A percentile compares a stretch with the other conserved stretches of the same genome.
Evolutionary conservation across 2,329 filamentous ascomycete genomes (phyloP).

Genomic region (Aspergillus felis): DNA sequence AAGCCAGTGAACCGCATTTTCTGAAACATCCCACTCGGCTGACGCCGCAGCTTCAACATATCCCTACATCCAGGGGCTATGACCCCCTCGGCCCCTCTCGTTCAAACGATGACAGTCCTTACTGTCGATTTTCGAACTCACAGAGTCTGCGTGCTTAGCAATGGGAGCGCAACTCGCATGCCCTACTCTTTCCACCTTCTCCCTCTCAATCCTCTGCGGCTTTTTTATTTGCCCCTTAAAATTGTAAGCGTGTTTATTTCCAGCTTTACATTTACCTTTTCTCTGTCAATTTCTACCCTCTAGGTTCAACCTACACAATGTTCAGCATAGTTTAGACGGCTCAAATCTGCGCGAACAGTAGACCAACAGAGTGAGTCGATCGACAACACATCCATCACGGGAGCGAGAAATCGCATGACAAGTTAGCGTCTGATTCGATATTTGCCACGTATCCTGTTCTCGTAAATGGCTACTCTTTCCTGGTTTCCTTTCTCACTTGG

Average conservation of each 20-base stretch:
- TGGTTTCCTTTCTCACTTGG: neutral
- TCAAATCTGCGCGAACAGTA: neutral
- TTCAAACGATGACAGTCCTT: conserved; percentile 18
- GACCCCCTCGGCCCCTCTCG: conserved; percentile 29
- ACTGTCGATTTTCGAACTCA: conserved; percentile 31
- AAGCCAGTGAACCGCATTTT: conserved; percentile 23
- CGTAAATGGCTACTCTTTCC: neutral
- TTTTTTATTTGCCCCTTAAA: conserved; percentile 11
- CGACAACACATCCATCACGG: conserved; percentile 10
- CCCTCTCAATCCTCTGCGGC: conserved; percentile 18
- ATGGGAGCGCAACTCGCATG: neutral
- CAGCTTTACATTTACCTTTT: neutral
- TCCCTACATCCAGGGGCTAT: conserved; percentile 25
- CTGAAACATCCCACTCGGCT: conserved; percentile 23
- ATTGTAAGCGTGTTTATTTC: neutral
- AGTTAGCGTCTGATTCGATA: neutral
- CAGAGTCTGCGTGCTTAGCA: conserved; percentile 34
- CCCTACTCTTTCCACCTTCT: conserved; percentile 12
- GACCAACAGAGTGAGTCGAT: neutral
- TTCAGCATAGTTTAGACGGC: neutral
- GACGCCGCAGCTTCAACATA: conserved; percentile 20
- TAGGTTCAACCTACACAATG: neutral
- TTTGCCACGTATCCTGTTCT: neutral
- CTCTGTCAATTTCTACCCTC: neutral
- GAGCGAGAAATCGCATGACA: neutral